Percentiles rank a stretch among this genome's conserved stretches.
Conservation (phyloP, 2,329 filamentous ascomycete species). For the Tolypocladium cylindrosporum region DNA sequence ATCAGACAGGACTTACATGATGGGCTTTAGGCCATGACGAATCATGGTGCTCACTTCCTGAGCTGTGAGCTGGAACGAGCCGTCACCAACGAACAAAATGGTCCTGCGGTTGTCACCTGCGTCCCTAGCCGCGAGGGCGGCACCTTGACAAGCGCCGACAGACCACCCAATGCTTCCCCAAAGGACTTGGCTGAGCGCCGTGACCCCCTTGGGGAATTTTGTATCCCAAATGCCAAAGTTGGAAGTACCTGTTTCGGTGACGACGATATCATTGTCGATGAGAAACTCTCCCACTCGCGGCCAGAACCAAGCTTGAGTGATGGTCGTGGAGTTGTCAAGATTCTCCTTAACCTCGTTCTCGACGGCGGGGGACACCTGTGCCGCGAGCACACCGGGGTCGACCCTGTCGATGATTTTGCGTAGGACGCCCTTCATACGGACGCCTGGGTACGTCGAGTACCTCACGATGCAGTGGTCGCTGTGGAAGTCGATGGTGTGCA, state of each 20-base stretch:
- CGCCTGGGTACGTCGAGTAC: conserved; percentile 68
- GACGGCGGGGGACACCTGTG: conserved; percentile 41
- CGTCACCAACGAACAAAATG: conserved; percentile 83
- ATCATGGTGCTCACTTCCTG: conserved; percentile 83
- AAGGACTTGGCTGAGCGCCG: conserved; percentile 68
- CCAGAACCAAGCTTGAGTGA: conserved; percentile 71
- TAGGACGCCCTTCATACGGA: conserved; percentile 71
- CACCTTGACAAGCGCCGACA: conserved; percentile 49
- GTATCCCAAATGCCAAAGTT: conserved; percentile 87
- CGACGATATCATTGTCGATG: conserved; percentile 60
- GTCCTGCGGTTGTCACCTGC: conserved; percentile 49
- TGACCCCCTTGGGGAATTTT: conserved; percentile 67
- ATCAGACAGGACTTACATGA: conserved; percentile 46
- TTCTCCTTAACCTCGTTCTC: conserved; percentile 37
- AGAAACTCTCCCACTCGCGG: conserved; percentile 65
- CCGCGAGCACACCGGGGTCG: conserved; percentile 47
- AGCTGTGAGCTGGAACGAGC: conserved; percentile 73
- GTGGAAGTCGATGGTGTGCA: conserved; percentile 75
- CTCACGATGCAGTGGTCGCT: conserved; percentile 62
- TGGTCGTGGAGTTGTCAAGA: conserved; percentile 29
- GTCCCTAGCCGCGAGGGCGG: conserved; percentile 66
- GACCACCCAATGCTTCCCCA: conserved; percentile 59
- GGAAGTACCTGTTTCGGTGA: conserved; percentile 80
- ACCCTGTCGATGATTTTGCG: conserved; percentile 55
- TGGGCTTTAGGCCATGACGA: conserved; percentile 60